Evolutionary conservation across 2,329 filamentous ascomycete genomes (phyloP).

Genomic region (Hypocrella siamensis): DNA sequence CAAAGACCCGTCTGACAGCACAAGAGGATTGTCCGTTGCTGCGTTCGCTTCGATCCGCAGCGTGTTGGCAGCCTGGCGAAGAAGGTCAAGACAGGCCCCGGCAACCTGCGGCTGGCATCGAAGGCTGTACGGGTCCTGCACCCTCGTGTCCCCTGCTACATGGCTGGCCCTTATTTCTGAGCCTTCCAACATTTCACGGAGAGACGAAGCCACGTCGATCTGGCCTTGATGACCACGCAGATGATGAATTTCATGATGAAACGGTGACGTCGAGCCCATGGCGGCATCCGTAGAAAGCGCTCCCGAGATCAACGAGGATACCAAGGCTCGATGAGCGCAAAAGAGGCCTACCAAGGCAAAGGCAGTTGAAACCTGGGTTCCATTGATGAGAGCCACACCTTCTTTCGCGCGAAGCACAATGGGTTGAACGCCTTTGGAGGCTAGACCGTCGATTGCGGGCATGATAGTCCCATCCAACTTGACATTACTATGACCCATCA

Average conservation of each 20-base stretch:
- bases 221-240: neutral
- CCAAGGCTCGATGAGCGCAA: neutral
- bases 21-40: neutral
- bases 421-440: neutral
- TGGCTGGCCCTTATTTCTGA: slow-evolving; percentile 1
- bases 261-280: neutral
- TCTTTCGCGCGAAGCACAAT: neutral
- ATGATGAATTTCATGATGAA: neutral
- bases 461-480: neutral
- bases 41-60: neutral
- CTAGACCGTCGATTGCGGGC: neutral
- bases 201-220: neutral
- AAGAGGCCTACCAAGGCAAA: neutral
- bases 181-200: neutral
- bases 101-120: slow-evolving; percentile 1
- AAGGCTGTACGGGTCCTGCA: neutral
- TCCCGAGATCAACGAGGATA: neutral
- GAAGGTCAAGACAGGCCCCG: neutral
- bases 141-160: neutral
- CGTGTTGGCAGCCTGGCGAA: neutral
- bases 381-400: neutral
- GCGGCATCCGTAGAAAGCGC: neutral
- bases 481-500: neutral
- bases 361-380: neutral
- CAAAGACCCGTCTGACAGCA: neutral